Percentiles rank a stretch among this genome's conserved stretches.
These are phyloP conservation scores for Fusarium liriodendri DNA, from an alignment of 2,329 filamentous ascomycete species.

Conservation along the genomic window DNA sequence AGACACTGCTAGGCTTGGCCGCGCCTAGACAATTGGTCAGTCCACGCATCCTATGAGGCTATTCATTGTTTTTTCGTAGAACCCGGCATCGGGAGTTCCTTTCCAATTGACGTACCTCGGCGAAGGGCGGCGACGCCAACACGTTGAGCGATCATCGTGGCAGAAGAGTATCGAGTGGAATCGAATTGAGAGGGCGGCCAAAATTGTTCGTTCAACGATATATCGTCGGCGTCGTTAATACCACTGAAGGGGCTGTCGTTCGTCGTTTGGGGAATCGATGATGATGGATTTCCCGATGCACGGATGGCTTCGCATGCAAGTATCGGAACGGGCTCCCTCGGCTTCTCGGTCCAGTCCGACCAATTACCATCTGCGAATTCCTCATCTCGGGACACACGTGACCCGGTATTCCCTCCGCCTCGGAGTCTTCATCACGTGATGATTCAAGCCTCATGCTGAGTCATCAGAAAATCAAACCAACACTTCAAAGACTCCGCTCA, in stretches of 20 bases:
- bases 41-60: constrained; percentile 26
- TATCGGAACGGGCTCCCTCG: constrained; percentile 47
- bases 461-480: constrained; percentile 21
- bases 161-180: constrained; percentile 11
- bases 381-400: constrained; percentile 50
- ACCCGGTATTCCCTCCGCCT: constrained; percentile 13
- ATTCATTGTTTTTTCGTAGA: constrained; percentile 23
- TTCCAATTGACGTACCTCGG: constrained; percentile 59
- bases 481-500: constrained; percentile 23
- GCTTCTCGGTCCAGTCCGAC: constrained; percentile 57
- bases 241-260: constrained; percentile 5
- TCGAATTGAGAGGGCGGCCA: constrained; percentile 18
- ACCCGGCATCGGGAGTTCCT: background rate
- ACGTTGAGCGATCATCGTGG: constrained; percentile 67
- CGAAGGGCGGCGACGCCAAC: constrained; percentile 69
- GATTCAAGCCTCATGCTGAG: constrained; percentile 11
- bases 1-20: constrained; percentile 57
- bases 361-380: constrained; percentile 55
- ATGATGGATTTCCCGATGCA: constrained; percentile 35
- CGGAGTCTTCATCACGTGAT: constrained; percentile 5
- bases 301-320: constrained; percentile 5
- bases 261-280: constrained; percentile 24
- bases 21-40: constrained; percentile 45
- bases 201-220: constrained; percentile 33
- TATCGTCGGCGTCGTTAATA: constrained; percentile 32